Evolutionary conservation across 1,139 yeast genomes (phyloP), one percentile per base, ranked within the genome.

Genomic region (Wickerhamiella pararugosa): DNA sequence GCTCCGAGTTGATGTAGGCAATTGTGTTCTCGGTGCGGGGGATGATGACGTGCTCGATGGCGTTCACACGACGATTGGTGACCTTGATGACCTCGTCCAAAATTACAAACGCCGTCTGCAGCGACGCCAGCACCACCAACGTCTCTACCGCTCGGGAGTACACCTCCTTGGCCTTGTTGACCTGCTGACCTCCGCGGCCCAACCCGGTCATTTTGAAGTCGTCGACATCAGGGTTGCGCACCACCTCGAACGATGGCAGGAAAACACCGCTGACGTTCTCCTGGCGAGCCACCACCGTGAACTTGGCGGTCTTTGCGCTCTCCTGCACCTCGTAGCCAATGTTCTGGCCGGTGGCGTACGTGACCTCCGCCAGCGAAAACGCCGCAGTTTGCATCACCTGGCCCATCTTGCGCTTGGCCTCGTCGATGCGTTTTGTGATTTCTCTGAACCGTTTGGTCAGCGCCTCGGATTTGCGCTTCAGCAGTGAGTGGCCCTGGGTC

Each of bases 101-200:
- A 52, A 90, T 87, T 48, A 90, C 84, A 60, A 90, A 90, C 5
- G 97, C 97, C 3, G 98, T 90, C 62, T 64, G 68, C 56, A 90
- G 69, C 7, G 96, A 84, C 0, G 98, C 98, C 54, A 90, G 71
- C 59, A 86, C 96, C 39, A 90, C 96, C 52, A 90, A 71, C 0
- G 97, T 86, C 62, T 90, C 97, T 21, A 90, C 97, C 6, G 96
- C 95, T 57, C 80, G 83, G 31, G 95, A 78, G 62, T 90, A 90
- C 33, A 90, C 94, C 53, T 74, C 73, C 61, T 87, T 86, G 43
- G 97, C 97, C 62, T 79, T 81, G 62, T 83, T 95, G 43, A 90
- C 94, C 62, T 90, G 98, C 62, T 90, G 98, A 49, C 98, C 97
- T 63, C 98, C 98, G 59, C 97, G 75, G 42, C 98, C 98, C 53